Evolutionary conservation across 495 filamentous ascomycete species (phyloP), one percentile per base, ranked within the genome.

Genomic region (Trypethelium eluteriae): DNA sequence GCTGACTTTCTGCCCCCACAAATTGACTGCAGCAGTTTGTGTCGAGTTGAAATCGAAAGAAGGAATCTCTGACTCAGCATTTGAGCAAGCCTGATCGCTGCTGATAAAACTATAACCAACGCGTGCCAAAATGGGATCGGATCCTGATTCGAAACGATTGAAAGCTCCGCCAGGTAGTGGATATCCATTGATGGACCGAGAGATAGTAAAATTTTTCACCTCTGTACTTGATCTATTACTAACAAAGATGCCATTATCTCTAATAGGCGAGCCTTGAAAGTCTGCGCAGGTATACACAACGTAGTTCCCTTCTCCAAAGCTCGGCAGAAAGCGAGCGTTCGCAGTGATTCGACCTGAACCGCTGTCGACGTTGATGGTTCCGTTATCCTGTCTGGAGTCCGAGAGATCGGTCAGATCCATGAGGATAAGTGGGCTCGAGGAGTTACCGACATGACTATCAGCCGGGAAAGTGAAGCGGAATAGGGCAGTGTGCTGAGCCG

Each of bases 71-170:
- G 66, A 76, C 71, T 92, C 86, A 0, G 84, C 89, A 71, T 89
- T 88, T 2, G 77, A 74, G 67, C 89, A 93, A 4, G 89, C 88
- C 71, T 87, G 80, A 0, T 81, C 79, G 12, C 80, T 79, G 70
- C 84, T 88, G 66, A 91, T 85, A 74, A 89, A 89, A 70, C 88
- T 91, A 7, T 88, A 80, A 0, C 88, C 88, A 2, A 89, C 87
- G 35, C 89, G 81, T 32, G 80, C 88, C 1, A 86, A 69, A 32
- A 90, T 83, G 1, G 82, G 81, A 18, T 69, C 70, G 61, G 67
- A 65, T 11, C 41, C 66, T 0, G 75, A 62, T 16, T 84, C 47
- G 65, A 90, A 87, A 49, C 82, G 77, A 7, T 79, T 80, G 73
- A 88, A 92, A 12, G 83, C 86, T 32, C 88, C 88, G 0, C 83